Evolutionary conservation across 139 green algal genomes (phyloP), one percentile per base, ranked within the genome.

Genomic region (Pseudopediastrum boryanum): DNA sequence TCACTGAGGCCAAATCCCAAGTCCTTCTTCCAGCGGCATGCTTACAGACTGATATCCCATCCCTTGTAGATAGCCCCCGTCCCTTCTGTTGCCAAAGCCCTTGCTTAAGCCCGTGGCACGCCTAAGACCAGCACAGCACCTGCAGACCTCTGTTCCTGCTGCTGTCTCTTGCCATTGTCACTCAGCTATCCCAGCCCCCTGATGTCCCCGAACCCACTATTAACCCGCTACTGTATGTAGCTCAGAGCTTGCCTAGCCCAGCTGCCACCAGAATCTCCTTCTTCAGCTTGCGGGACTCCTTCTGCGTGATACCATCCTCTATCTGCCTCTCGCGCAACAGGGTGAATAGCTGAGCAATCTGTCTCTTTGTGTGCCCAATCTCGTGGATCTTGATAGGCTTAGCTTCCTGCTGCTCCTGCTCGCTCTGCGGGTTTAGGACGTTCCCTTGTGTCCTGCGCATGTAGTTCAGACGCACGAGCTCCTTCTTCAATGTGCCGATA

Each of bases 261-360:
- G 36, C 58, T 33, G 75, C 84, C 25, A 88, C 58, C 29, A 58
- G 56, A 19, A 71, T 82, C 27, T 66, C 39, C 85, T 84, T 90
- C 80, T 85, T 70, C 12, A 88, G 64, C 44, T 80, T 44, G 31
- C 76, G 70, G 13, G 59, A 74, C 19, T 81, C 43, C 67, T 74
- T 77, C 43, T 43, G 21, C 52, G 66, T 38, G 35, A 91, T 79
- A 77, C 84, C 84, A 2, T 85, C 87, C 29, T 71, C 77, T 5
- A 86, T 78, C 76, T 91, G 82, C 7, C 84, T 71, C 74, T 88
- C 67, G 29, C 87, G 79, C 54, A 86, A 33, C 13, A 91, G 31
- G 6, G 87, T 91, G 50, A 85, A 68, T 51, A 87, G 78, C 80
- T 89, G 84, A 0, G 87, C 84, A 61, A 89, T 65, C 44, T 89